Base-by-base conservation (phyloP, 148 eudicot species). In the Rhododendron williamsianum region DNA sequence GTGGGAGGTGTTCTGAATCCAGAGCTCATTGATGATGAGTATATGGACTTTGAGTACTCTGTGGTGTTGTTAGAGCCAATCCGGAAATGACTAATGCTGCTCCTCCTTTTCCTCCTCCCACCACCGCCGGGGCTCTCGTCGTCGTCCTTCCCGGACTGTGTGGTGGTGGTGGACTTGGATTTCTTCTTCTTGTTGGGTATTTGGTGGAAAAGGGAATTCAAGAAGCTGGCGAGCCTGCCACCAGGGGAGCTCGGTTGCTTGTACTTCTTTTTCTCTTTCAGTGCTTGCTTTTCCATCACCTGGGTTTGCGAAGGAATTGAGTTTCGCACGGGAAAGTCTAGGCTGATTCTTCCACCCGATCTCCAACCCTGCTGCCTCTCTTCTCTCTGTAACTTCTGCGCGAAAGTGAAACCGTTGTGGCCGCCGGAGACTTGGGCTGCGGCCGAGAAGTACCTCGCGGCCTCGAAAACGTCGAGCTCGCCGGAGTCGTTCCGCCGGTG, bases 241-340 rank as follows among this genome's bases (percentile, higher is more conserved):
- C 99, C 98, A 3, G 99, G 99, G 0, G 99, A 97, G 86, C 95
- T 93, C 3, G 99, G 98, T 65, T 95, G 96, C 85, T 95, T 95
- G 85, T 78, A 58, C 16, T 93, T 94, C 88, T 92, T 73, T 36
- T 33, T 73, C 78, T 73, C 94, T 82, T 91, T 91, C 45, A 93
- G 74, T 5, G 2, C 80, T 78, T 78, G 82, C 78, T 89, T 86
- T 49, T 87, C 86, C 51, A 67, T 33, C 16, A 60, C 41, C 56
- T 13, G 81, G 60, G 25, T 78, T 79, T 85, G 87, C 4, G 56
- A 63, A 30, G 87, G 73, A 35, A 87, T 43, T 27, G 89, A 74
- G 80, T 88, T 90, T 76, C 84, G 92, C 81, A 88, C 74, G 0
- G 93, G 91, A 86, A 93, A 83, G 89, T 96, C 99, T 51, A 95